Evolutionary conservation across 2,329 filamentous ascomycete species (phyloP), one percentile per base, ranked within the genome.

Genomic region (Amesomyces nigricolor): DNA sequence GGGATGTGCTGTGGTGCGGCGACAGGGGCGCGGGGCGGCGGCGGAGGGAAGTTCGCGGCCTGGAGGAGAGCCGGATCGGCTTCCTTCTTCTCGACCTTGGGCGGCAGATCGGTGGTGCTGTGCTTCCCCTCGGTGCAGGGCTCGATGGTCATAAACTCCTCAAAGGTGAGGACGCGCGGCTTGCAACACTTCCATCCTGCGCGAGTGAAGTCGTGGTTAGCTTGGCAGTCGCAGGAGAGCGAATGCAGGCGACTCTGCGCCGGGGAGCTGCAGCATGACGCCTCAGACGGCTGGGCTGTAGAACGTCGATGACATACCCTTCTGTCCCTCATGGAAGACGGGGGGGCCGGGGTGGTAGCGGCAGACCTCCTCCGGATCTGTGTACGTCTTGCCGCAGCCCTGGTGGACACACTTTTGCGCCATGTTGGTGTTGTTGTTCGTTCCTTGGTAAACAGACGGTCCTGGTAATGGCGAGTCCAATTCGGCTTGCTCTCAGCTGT

Each of bases 131-230:
- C 88, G 26, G 94, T 96, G 79, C 94, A 99, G 38, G 94, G 92
- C 48, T 88, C 78, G 65, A 99, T 97, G 58, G 78, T 72, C 72
- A 99, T 89, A 78, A 99, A 99, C 75, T 99, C 94, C 74, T 99
- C 94, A 70, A 99, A 99, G 57, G 91, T 96, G 65, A 99, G 79
- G 65, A 97, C 91, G 67, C 94, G 88, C 55, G 91, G 87, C 75
- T 96, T 97, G 82, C 94, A 99, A 78, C 94, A 99, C 77, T 95
- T 95, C 92, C 94, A 97, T 68, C 94, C 92, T 96, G 66, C 17
- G 39, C 19, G 46, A 4, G 37, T 14, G 17, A 51, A 44, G 47
- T 13, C 37, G 32, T 47, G 49, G 53, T 57, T 42, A 52, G 38
- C 56, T 57, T 53, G 49, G 54, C 37, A 51, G 51, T 45, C 45